phyloP scores from a whole-genome alignment of 148 eudicot species.

The Persicaria tinctoria region DNA sequence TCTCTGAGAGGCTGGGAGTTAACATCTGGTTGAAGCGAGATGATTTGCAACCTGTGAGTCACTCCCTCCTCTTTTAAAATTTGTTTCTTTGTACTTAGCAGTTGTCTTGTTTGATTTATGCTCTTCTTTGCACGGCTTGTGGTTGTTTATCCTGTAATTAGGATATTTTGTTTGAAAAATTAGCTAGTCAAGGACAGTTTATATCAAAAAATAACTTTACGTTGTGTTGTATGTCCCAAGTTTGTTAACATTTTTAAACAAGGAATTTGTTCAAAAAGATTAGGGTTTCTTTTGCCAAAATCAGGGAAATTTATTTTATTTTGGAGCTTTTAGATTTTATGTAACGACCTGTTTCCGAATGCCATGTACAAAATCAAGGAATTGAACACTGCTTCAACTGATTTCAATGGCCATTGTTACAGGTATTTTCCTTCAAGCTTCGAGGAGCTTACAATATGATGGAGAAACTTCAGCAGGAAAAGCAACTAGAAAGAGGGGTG shows the following conservation, averaged over 20 bases:
- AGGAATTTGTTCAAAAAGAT: background rate
- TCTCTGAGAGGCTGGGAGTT: constrained; percentile 48
- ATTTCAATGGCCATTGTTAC: constrained; percentile 3
- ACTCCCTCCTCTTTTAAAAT: background rate
- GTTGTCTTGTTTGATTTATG: background rate
- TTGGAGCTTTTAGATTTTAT: background rate
- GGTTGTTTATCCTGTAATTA: background rate
- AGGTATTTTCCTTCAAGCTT: constrained; percentile 96
- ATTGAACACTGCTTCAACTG: constrained; percentile 4
- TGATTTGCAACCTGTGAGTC: constrained; percentile 61
- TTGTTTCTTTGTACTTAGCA: background rate
- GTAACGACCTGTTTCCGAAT: background rate
- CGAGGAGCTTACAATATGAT: constrained; percentile 98
- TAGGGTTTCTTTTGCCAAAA: background rate
- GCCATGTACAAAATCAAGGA: background rate
- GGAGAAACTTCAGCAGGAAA: constrained; percentile 66
- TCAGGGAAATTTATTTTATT: background rate
- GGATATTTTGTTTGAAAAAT: background rate
- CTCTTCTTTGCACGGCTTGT: background rate
- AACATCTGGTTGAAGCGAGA: constrained; percentile 60
- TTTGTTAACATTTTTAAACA: background rate
- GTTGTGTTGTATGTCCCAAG: background rate
- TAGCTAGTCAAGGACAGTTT: background rate
- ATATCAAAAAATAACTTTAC: background rate
- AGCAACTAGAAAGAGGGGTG: constrained; percentile 70